A percentile compares a stretch with the other conserved stretches of the same genome.
These are phyloP conservation scores for Aristolochia fimbriata DNA, from an alignment of 164 flowering plant species.

Conservation along the genomic window DNA sequence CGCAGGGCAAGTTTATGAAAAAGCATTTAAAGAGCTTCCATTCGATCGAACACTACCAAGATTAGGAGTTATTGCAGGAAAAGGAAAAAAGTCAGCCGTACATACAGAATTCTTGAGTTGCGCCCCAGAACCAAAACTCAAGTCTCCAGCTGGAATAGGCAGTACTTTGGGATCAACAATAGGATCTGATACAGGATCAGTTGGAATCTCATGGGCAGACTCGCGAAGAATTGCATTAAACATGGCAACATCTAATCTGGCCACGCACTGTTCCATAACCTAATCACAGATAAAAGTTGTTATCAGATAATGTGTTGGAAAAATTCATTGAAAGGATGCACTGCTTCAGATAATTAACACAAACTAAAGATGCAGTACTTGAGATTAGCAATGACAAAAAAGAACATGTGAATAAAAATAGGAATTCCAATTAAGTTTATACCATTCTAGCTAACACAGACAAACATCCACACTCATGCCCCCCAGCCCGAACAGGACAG, in stretches of 20 bases:
- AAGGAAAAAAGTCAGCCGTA: constrained; percentile 1
- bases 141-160: constrained; percentile 96
- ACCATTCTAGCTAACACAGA: constrained; percentile 88
- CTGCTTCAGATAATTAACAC: neutral
- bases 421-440: neutral
- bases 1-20: neutral
- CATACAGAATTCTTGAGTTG: constrained; percentile 94
- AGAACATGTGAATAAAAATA: neutral
- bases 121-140: constrained; percentile 99
- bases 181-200: constrained; percentile 99
- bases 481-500: constrained; percentile 89
- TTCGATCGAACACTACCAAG: neutral
- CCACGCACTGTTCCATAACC: constrained; percentile 93
- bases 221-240: constrained; percentile 98
- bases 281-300: constrained; percentile 10
- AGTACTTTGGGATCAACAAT: constrained; percentile 82
- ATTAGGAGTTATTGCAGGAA: neutral
- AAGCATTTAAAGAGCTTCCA: neutral
- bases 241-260: constrained; percentile 96
- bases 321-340: neutral
- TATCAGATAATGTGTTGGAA: neutral
- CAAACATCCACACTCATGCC: constrained; percentile 96
- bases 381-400: neutral
- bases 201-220: constrained; percentile 89
- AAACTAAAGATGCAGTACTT: too few species aligned